Conservation (phyloP, 306 rosid species). For the Cercis canadensis region DNA sequence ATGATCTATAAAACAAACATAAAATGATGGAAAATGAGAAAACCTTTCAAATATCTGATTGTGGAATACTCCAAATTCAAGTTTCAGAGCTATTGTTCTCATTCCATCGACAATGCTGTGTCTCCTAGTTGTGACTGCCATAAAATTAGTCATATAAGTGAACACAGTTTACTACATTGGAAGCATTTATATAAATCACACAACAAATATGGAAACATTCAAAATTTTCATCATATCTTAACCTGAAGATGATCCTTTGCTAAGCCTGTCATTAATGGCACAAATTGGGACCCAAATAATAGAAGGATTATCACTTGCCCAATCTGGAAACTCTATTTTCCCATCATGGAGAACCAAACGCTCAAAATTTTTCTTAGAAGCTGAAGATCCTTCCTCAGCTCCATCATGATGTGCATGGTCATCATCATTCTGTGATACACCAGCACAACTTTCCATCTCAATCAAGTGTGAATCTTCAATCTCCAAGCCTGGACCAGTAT, state of each 20-base stretch:
- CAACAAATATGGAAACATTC: background rate
- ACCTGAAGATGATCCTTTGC: constrained; percentile 95
- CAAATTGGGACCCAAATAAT: constrained; percentile 86
- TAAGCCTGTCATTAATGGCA: constrained; percentile 73
- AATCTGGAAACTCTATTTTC: constrained; percentile 87
- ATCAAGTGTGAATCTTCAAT: constrained; percentile 68
- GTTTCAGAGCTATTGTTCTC: constrained; percentile 95
- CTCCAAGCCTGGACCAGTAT: constrained; percentile 95
- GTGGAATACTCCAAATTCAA: constrained; percentile 87
- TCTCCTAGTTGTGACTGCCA: constrained; percentile 79
- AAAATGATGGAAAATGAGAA: constrained; percentile 29
- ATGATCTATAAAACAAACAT: constrained; percentile 15
- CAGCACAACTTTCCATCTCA: constrained; percentile 80
- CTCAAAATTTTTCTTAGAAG: constrained; percentile 57
- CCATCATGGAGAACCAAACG: constrained; percentile 63
- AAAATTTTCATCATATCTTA: constrained; percentile 47
- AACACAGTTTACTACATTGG: constrained; percentile 18
- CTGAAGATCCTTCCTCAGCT: constrained; percentile 48
- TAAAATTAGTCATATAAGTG: constrained; percentile 40
- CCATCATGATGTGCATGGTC: constrained; percentile 45
- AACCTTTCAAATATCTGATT: constrained; percentile 94
- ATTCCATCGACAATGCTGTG: constrained; percentile 93
- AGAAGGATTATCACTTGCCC: constrained; percentile 88
- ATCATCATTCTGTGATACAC: constrained; percentile 47
- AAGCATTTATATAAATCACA: constrained; percentile 28